These are phyloP conservation scores for Apiotrichum porosum DNA, from an alignment of 1,284 basidiomycete genomes.

Conservation along the genomic window DNA sequence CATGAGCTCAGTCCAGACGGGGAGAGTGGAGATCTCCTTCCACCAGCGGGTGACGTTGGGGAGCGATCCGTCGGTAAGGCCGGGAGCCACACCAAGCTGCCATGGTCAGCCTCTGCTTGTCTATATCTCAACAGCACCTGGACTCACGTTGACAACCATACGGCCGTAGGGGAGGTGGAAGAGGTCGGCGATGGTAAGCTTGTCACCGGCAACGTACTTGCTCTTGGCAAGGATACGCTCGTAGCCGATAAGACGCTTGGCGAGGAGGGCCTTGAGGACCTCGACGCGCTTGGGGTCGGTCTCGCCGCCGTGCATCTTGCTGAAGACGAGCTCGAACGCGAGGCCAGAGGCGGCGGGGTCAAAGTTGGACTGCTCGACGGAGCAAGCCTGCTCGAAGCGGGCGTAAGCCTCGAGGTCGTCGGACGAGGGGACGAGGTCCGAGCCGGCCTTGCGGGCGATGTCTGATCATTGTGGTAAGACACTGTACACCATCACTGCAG, in stretches of 20 bases:
- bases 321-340: slow-evolving; percentile 51
- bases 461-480: slow-evolving; percentile 12
- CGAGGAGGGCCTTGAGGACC: slow-evolving; percentile 37
- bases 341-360: slow-evolving; percentile 51
- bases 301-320: slow-evolving; percentile 15
- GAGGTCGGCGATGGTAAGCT: slow-evolving; percentile 56
- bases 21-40: slow-evolving; percentile 21
- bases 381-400: slow-evolving; percentile 57
- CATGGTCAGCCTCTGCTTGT: neutral
- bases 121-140: no score
- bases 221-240: slow-evolving; percentile 55
- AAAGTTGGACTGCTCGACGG: slow-evolving; percentile 56
- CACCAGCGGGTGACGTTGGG: slow-evolving; percentile 35
- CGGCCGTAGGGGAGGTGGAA: slow-evolving; percentile 55
- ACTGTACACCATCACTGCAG: neutral
- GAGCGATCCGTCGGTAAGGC: slow-evolving; percentile 24
- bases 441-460: slow-evolving; percentile 21
- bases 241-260: slow-evolving; percentile 53
- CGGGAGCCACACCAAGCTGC: slow-evolving; percentile 14
- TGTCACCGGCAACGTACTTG: slow-evolving; percentile 56
- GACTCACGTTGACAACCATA: slow-evolving; percentile 3
- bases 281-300: slow-evolving; percentile 44
- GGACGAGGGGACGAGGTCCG: slow-evolving; percentile 30
- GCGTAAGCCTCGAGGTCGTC: slow-evolving; percentile 49
- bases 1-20: slow-evolving; percentile 11